These are phyloP conservation scores for Heteromeles arbutifolia DNA, from an alignment of 306 rosid genomes.

Conservation along the genomic window DNA sequence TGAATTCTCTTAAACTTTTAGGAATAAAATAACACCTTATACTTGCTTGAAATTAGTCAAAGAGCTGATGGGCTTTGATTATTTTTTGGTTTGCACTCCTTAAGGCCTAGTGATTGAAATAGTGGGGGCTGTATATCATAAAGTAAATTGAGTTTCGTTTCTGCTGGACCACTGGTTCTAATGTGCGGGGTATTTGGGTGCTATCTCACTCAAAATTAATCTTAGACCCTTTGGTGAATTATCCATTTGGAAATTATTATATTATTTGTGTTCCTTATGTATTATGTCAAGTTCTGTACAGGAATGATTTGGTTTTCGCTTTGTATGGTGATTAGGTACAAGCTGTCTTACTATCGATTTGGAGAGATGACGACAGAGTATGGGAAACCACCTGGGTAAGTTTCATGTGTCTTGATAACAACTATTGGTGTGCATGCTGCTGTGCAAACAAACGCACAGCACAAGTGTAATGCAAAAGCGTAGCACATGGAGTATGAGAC, in stretches of 20 bases:
- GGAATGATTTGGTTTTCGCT: not conserved
- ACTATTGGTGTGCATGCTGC: not conserved
- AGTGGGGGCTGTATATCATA: not conserved
- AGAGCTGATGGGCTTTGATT: not conserved
- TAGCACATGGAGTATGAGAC: not conserved
- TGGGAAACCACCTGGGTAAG: slow-evolving; percentile 98
- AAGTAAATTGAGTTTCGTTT: not conserved
- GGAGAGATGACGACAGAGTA: slow-evolving; percentile 97
- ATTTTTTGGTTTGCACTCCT: not conserved
- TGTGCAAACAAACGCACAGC: not conserved
- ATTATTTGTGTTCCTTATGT: not conserved
- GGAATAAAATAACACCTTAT: not conserved
- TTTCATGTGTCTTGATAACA: slow-evolving; percentile 8
- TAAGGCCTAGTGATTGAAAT: not conserved
- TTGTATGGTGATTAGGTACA: slow-evolving; percentile 61
- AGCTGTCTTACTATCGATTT: slow-evolving; percentile 87
- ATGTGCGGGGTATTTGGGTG: not conserved
- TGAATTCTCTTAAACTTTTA: not conserved
- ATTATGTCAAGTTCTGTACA: not conserved
- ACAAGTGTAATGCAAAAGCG: not conserved
- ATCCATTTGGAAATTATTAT: not conserved
- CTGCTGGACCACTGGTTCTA: not conserved
- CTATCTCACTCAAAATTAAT: not conserved
- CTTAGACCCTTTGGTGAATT: not conserved
- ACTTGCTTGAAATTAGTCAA: not conserved